Conservation (phyloP, 129 eudicot species). For the Smallanthus sonchifolius region DNA sequence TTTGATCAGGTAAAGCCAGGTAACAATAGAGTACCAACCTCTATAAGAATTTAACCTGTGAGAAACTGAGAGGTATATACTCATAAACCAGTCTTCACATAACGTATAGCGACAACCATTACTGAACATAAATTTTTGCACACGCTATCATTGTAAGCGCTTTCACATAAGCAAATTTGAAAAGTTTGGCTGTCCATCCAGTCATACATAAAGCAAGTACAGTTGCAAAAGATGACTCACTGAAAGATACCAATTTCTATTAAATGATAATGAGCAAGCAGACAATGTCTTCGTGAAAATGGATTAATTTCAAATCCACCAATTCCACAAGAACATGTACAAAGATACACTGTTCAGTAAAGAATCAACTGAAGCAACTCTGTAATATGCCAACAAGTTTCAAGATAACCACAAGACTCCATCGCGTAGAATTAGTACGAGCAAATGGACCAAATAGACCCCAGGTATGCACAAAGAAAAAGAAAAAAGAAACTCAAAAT, state of each 20-base stretch:
- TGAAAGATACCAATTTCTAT: not conserved
- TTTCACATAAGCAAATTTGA: not conserved
- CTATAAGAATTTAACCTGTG: not conserved
- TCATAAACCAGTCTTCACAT: not conserved
- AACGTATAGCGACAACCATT: not conserved
- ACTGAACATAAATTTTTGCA: conserved; percentile 3
- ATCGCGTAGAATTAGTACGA: not conserved
- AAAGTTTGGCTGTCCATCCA: not conserved
- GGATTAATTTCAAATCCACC: not conserved
- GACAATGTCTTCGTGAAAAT: not conserved
- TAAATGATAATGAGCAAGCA: not conserved
- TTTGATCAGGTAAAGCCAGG: not conserved
- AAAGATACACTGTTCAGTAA: conserved; percentile 3
- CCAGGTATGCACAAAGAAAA: not conserved
- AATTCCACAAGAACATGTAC: not conserved
- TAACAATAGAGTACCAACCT: not conserved
- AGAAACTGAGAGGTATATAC: not conserved
- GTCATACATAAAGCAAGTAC: not conserved
- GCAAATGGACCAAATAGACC: not conserved
- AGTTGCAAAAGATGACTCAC: not conserved
- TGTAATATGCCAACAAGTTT: not conserved
- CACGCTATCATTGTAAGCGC: not conserved
- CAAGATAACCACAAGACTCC: conserved; percentile 3
- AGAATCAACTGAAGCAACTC: not conserved
- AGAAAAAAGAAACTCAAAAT: not conserved